These are phyloP conservation scores for Trametes meyenii DNA, from an alignment of 768 basidiomycete species.

Conservation along the genomic window DNA sequence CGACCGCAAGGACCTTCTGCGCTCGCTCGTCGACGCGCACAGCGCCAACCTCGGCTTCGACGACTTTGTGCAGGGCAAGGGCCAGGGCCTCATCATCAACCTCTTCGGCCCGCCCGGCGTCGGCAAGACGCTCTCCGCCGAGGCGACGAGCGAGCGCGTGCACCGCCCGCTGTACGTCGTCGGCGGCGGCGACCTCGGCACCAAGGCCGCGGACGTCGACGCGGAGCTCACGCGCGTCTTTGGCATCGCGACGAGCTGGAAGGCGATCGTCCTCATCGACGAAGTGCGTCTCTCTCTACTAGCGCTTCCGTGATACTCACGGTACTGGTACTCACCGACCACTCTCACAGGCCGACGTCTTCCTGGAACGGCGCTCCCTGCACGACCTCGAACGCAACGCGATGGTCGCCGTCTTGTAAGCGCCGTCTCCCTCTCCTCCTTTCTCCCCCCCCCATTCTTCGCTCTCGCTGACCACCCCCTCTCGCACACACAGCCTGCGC, in stretches of 20 bases:
- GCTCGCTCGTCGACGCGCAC: constrained; percentile 37
- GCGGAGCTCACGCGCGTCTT: constrained; percentile 33
- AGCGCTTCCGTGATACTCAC: too few species aligned
- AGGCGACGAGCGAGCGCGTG: constrained; percentile 31
- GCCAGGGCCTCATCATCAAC: constrained; percentile 38
- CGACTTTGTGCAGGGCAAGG: constrained; percentile 41
- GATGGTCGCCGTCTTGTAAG: constrained; percentile 60
- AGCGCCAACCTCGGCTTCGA: constrained; percentile 30
- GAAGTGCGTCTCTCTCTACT: constrained; percentile 17
- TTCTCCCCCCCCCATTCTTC: background rate
- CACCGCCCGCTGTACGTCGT: constrained; percentile 25
- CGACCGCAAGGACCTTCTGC: constrained; percentile 35
- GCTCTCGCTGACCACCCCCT: background rate
- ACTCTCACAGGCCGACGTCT: constrained; percentile 13
- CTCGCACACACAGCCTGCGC: constrained; percentile 26
- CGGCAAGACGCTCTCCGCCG: constrained; percentile 34
- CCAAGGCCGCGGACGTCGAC: constrained; percentile 34
- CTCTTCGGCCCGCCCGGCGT: constrained; percentile 35
- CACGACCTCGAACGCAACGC: constrained; percentile 53
- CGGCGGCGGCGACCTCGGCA: constrained; percentile 19
- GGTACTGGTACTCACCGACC: background rate
- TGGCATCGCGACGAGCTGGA: constrained; percentile 37
- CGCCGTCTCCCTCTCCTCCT: background rate
- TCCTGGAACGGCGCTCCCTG: constrained; percentile 19
- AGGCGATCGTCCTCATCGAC: constrained; percentile 37